A percentile compares a stretch with the other conserved stretches of the same genome.
phyloP scores from a whole-genome alignment of 352 stramenopile genomes.

The Phytopythium vexans region DNA sequence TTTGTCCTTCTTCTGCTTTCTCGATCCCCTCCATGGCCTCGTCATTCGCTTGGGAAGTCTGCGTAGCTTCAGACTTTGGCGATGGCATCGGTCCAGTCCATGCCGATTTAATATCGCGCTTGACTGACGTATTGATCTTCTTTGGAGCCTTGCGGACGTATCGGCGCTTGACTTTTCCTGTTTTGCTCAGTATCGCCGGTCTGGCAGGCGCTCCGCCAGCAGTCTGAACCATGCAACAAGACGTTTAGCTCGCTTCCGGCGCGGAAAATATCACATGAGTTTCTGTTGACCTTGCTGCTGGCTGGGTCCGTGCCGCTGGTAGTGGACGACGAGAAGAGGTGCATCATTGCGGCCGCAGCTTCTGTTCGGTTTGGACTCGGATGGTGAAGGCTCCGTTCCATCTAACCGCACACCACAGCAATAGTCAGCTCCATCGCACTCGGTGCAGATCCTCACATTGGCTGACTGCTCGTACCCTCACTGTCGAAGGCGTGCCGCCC shows the following conservation, averaged over 20 bases:
- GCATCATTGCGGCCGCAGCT: conserved; percentile 77
- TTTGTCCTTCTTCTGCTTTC: conserved; percentile 8
- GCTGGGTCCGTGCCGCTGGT: not conserved
- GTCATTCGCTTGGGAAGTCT: not conserved
- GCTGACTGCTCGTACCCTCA: conserved; percentile 2
- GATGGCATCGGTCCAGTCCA: conserved; percentile 14
- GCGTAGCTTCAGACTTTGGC: not conserved
- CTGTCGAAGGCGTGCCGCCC: conserved; percentile 18
- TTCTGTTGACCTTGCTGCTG: conserved; percentile 8
- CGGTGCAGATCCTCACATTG: not conserved
- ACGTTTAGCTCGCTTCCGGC: no score
- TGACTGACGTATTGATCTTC: conserved; percentile 38
- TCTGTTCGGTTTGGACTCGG: conserved; percentile 78
- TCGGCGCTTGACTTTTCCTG: conserved; percentile 46
- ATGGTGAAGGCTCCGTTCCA: conserved; percentile 46
- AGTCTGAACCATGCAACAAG: not conserved
- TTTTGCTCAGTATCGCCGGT: conserved; percentile 12
- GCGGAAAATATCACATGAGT: no score
- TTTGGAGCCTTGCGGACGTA: conserved; percentile 62
- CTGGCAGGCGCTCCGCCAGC: conserved; percentile 1
- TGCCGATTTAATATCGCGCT: conserved; percentile 31
- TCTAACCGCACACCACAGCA: not conserved
- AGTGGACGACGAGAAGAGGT: conserved; percentile 51
- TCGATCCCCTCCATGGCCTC: conserved; percentile 12
- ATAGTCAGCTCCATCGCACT: not conserved